Percentiles rank a stretch among this genome's conserved stretches.
phyloP scores from a whole-genome alignment of 768 basidiomycete genomes.

The Clitopilus passeckerianus region DNA sequence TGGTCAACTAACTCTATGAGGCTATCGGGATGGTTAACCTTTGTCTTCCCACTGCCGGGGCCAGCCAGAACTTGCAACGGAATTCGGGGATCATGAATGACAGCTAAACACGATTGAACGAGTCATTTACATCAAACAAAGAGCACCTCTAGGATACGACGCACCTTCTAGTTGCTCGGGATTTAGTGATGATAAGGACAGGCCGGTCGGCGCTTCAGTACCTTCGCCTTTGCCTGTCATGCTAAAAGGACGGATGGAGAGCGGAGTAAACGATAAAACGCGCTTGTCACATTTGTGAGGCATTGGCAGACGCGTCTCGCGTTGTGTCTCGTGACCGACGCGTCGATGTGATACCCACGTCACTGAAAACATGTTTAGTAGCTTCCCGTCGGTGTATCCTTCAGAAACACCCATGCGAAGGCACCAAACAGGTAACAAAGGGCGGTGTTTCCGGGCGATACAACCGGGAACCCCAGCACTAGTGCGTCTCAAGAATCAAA shows the following conservation, averaged over 20 bases:
- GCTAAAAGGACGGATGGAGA: not conserved
- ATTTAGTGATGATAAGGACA: slow-evolving; percentile 19
- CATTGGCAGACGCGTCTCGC: not conserved
- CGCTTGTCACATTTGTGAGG: not conserved
- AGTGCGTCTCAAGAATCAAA: too few relatives aligned
- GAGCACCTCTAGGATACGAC: not conserved
- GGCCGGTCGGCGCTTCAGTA: not conserved
- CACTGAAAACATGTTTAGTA: too few relatives aligned
- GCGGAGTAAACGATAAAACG: not conserved
- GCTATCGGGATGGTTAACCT: slow-evolving; percentile 23
- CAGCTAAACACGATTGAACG: slow-evolving; percentile 39
- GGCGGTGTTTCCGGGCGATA: too few relatives aligned
- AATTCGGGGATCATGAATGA: slow-evolving; percentile 51
- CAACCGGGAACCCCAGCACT: too few relatives aligned
- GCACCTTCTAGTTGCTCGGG: slow-evolving; percentile 34
- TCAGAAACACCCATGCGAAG: too few relatives aligned
- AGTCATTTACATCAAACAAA: not conserved
- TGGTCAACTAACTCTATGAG: not conserved
- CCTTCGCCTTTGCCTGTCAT: not conserved
- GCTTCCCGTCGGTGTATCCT: too few relatives aligned
- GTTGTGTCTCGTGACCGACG: not conserved
- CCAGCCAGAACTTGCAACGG: slow-evolving; percentile 82
- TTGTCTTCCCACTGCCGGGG: slow-evolving; percentile 72
- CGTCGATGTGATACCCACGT: not conserved
- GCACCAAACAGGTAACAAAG: too few relatives aligned